Conservation (phyloP, 2,329 filamentous ascomycete species). For the Drechslerella dactyloides region DNA sequence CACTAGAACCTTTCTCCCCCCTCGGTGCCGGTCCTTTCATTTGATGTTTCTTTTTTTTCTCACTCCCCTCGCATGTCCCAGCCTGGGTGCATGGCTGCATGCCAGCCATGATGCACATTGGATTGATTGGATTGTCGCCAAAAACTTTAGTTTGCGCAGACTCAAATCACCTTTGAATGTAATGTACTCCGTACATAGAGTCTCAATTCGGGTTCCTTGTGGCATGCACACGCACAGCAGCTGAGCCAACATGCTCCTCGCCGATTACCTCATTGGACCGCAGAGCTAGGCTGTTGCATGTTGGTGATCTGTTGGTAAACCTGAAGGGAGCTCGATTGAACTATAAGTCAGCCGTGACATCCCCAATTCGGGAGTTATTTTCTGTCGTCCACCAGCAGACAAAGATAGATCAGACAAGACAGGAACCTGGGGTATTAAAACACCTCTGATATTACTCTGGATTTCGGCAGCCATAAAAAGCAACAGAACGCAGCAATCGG, state of each 20-base stretch:
- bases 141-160: constrained; percentile 28
- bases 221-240: constrained; percentile 22
- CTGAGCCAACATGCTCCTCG: constrained; percentile 45
- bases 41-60: constrained; percentile 26
- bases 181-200: constrained; percentile 12
- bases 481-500: constrained; percentile 19
- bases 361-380: constrained; percentile 16
- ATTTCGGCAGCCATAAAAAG: constrained; percentile 37
- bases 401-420: constrained; percentile 20
- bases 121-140: constrained; percentile 33
- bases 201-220: constrained; percentile 32
- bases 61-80: constrained; percentile 30
- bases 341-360: constrained; percentile 44
- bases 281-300: not conserved
- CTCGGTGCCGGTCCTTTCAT: constrained; percentile 7
- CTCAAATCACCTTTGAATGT: constrained; percentile 8
- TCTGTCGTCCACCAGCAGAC: constrained; percentile 19
- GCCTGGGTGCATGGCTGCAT: constrained; percentile 30
- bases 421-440: constrained; percentile 27
- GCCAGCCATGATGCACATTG: constrained; percentile 26
- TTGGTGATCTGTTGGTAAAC: constrained; percentile 35
- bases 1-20: constrained; percentile 29
- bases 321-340: constrained; percentile 17
- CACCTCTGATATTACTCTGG: constrained; percentile 32
- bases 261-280: constrained; percentile 44